Evolutionary conservation across 257 asterid genomes (phyloP), one percentile per base, ranked within the genome.

Genomic region (Linaria vulgaris): DNA sequence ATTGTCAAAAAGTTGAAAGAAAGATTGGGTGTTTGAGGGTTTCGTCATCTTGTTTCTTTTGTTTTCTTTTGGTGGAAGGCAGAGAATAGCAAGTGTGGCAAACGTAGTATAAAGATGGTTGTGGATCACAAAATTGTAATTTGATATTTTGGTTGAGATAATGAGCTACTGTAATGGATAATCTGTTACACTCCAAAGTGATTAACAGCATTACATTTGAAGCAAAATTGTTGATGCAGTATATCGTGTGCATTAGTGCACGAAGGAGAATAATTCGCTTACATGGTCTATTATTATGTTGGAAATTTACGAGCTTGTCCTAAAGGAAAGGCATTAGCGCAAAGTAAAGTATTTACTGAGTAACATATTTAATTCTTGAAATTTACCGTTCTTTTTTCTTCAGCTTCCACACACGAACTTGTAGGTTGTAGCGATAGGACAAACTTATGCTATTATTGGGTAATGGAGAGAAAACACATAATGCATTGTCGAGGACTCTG

Each of bases 21-120:
- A 23, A 17, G 66, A 24, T 47, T 9, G 4, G 21, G 19, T 55
- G 59, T 38, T 13, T 30, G 5, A 61, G 27, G 22, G 12, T 63
- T 30, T 6, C 6, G 12, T 34, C 22, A 27, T 37, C 45, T 20
- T 24, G 22, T 38, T 23, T 23, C 41, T 6, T 22, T 17, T 56
- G 16, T 61, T 13, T 27, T 56, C 24, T 61, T 13, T 37, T 11
- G n/a, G 24, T 43, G 44, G 56, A 12, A 23, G 45, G 58, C 15
- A 14, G 45, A 56, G 47, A 19, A 20, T 43, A 47, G 63, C 20
- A 20, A 55, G 31, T 5, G 47, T 17, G 20, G 37, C 59, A 67
- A 14, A 17, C 63, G 20, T 46, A 19, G 15, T 37, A 39, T 9
- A 8, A 60, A 25, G 31, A 34, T 49, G 45, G 31, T 48, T 63